Conservation (phyloP, 2,329 filamentous ascomycete species). For the Aspergillus glaucus region DNA sequence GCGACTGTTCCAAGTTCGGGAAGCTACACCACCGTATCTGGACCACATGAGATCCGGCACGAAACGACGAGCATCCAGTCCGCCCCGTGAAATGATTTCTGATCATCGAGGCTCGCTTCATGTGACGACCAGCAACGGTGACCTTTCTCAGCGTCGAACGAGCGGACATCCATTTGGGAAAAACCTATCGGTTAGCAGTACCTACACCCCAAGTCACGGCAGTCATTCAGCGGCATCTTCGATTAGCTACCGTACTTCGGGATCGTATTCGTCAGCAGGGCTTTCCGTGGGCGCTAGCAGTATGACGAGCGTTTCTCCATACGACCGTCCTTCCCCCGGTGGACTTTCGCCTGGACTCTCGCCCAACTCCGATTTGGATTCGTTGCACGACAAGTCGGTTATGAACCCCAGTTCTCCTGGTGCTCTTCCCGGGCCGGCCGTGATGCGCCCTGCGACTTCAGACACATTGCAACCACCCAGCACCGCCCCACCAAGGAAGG, state of each 20-base stretch:
- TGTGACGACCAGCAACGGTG: slow-evolving; percentile 38
- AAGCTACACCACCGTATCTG: slow-evolving; percentile 31
- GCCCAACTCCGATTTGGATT: slow-evolving; percentile 50
- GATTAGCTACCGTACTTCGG: slow-evolving; percentile 49
- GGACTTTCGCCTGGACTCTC: slow-evolving; percentile 45
- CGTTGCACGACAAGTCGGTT: slow-evolving; percentile 48
- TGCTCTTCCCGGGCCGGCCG: slow-evolving; percentile 32
- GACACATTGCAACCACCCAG: slow-evolving; percentile 34
- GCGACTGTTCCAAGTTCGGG: slow-evolving; percentile 33
- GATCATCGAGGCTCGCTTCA: slow-evolving; percentile 32
- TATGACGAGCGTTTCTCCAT: slow-evolving; percentile 58
- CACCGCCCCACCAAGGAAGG: slow-evolving; percentile 40
- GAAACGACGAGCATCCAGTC: slow-evolving; percentile 60
- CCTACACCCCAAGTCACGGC: slow-evolving; percentile 52
- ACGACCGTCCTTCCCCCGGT: slow-evolving; percentile 54
- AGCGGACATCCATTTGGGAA: slow-evolving; percentile 49
- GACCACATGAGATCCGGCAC: slow-evolving; percentile 47
- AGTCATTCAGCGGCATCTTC: slow-evolving; percentile 63
- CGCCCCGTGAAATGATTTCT: slow-evolving; percentile 48
- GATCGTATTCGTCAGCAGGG: slow-evolving; percentile 57
- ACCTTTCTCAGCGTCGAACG: slow-evolving; percentile 50
- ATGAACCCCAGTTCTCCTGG: slow-evolving; percentile 42
- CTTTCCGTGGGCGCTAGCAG: slow-evolving; percentile 57
- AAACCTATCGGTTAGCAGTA: slow-evolving; percentile 48
- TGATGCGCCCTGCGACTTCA: slow-evolving; percentile 31